Base-by-base conservation (phyloP, 2,329 filamentous ascomycete genomes). In the Trichoderma aggressivum region DNA sequence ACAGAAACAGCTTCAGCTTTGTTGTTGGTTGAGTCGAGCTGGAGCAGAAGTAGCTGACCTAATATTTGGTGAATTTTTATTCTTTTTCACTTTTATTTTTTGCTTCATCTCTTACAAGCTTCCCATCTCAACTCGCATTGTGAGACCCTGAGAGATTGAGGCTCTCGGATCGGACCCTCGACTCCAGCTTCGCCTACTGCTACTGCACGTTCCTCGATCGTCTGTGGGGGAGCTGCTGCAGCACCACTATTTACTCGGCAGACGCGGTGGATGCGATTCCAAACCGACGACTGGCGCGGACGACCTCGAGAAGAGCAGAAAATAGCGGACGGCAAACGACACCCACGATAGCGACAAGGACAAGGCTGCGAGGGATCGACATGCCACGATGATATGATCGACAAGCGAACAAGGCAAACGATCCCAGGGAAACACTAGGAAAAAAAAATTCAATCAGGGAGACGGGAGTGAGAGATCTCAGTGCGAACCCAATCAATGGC, bases 331-430 rank as follows among this genome's bases (percentile, higher is more conserved):
- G 21, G 30, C 39, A 8, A 18, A 24, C 53, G 32, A 69, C 14
- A n/a, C n/a, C 11, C 16, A 61, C 56, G 56, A 60, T 59, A 53
- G 66, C 66, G 66, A 61, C 66, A 43, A 53, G 21, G 47, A 53
- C 47, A 53, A 61, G 55, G 21, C 67, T 39, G 50, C 43, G 3
- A 56, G 18, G 53, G 56, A 70, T 70, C 50, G 63, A 66, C 63
- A 58, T 66, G 63, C 53, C 63, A 66, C 63, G 50, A 66, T 58
- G 63, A 66, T 66, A 66, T 62, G 56, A 68, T 68, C 65, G 65
- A 68, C 65, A 61, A 24, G 63, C 47, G 30, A 56, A 58, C 32
- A 28, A 56, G 30, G 47, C 47, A 61, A 24, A 61, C 32, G 34
- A 36, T 34, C 58, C 58, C 21, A 39, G 55, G 24, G 53, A 68